Evolutionary conservation across 805 yeast species (phyloP).

Genomic region (Yamadazyma nakazawae): DNA sequence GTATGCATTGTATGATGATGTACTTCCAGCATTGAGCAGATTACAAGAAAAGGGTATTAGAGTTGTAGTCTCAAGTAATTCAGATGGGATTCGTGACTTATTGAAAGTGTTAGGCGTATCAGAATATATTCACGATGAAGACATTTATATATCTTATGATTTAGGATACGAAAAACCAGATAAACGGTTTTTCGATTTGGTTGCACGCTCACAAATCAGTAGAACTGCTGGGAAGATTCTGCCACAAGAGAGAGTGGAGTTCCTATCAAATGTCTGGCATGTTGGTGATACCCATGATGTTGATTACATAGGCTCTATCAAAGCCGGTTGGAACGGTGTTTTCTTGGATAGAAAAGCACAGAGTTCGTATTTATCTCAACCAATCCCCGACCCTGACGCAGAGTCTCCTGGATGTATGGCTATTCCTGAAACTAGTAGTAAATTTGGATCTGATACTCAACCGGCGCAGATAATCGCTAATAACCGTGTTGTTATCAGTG

Average conservation of each 20-base stretch:
- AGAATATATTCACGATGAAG: slow-evolving; percentile 34
- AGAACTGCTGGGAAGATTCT: slow-evolving; percentile 5
- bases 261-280: slow-evolving; percentile 48
- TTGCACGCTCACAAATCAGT: slow-evolving; percentile 1
- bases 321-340: slow-evolving; percentile 62
- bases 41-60: slow-evolving; percentile 29
- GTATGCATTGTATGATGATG: slow-evolving; percentile 53
- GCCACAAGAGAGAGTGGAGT: slow-evolving; percentile 11
- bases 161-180: slow-evolving; percentile 54
- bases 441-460: slow-evolving; percentile 6
- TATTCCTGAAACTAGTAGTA: slow-evolving; percentile 3
- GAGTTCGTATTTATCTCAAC: slow-evolving; percentile 14
- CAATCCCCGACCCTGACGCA: slow-evolving; percentile 11
- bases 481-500: slow-evolving; percentile 28
- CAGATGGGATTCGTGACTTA: slow-evolving; percentile 52
- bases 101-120: slow-evolving; percentile 46
- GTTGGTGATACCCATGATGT: slow-evolving; percentile 60
- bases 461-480: slow-evolving; percentile 26
- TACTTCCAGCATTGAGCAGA: slow-evolving; percentile 40
- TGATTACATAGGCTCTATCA: slow-evolving; percentile 51
- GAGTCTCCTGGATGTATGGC: slow-evolving; percentile 13
- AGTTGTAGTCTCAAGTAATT: slow-evolving; percentile 54
- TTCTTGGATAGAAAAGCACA: slow-evolving; percentile 44
- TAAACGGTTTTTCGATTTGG: slow-evolving; percentile 40
- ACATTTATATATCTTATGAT: slow-evolving; percentile 55